These are phyloP conservation scores for Diutina ranongensis DNA, from an alignment of 1,139 yeast species.

Conservation along the genomic window DNA sequence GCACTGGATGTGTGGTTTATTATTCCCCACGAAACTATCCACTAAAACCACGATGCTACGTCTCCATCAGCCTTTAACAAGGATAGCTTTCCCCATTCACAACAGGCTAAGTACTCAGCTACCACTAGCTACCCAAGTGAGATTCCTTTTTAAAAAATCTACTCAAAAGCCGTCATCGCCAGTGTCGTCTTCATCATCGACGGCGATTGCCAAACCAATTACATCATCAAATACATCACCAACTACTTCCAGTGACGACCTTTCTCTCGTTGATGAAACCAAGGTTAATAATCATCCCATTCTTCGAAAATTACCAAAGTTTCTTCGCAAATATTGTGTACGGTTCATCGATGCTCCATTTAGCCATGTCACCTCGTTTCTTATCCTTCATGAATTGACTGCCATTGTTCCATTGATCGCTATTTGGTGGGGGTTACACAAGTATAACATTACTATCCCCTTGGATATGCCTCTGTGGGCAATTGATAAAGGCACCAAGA, in stretches of 20 bases:
- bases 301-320: conserved; percentile 31
- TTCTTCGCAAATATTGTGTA: conserved; percentile 37
- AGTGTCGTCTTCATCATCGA: background rate
- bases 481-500: conserved; percentile 46
- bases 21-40: too few species aligned
- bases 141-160: background rate
- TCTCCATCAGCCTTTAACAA: too few species aligned
- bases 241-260: background rate
- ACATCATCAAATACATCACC: background rate
- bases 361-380: conserved; percentile 60
- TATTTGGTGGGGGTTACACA: conserved; percentile 65
- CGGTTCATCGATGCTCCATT: conserved; percentile 50
- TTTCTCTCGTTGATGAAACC: background rate
- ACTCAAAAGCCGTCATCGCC: background rate
- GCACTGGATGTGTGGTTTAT: too few species aligned
- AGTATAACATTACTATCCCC: conserved; percentile 26
- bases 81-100: too few species aligned
- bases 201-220: background rate
- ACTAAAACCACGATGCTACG: too few species aligned
- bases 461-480: conserved; percentile 60
- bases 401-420: conserved; percentile 73
- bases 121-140: background rate
- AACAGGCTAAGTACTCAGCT: too few species aligned
- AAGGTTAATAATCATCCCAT: conserved; percentile 18
- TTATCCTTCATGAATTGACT: conserved; percentile 74